Evolutionary conservation across 768 basidiomycete species (phyloP), one percentile per base, ranked within the genome.

Genomic region (Mycena leptocephala): DNA sequence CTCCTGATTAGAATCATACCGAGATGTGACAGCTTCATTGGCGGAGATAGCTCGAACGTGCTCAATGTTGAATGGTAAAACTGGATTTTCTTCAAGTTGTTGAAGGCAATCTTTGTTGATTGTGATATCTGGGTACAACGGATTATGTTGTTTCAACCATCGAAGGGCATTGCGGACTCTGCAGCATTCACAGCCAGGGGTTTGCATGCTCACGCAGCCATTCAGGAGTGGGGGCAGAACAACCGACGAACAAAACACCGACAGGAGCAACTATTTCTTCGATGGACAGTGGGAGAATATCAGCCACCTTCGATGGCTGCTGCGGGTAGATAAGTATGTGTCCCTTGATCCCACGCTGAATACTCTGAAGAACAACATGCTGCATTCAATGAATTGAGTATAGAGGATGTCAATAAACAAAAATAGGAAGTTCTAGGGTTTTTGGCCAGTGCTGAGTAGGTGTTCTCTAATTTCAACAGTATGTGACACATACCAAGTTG

Each of bases 61-160:
- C 22, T 72, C 61, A 65, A 72, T 56, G 11, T 32, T 35, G 28
- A 63, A 72, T 1, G 71, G 71, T 5, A 72, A 46, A 11, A 63
- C 61, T 13, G 71, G 71, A 33, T 72, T 72, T 3, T 16, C 28
- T 24, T 55, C 43, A 4, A 72, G 51, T 2, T 51, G 30, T 0
- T 10, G 32, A 14, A 72, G 61, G 26, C 59, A 43, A 0, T 32
- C 43, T 30, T 72, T 48, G 13, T 72, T 65, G 26, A 72, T 22
- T 22, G 22, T 1, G 14, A 72, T 51, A 20, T 65, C n/a, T 3
- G 8, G 8, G 20, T 72, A 72, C 18, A 72, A 48, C 0, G 62
- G 71, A 66, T 66, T 66, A 20, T 66, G 64, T 1, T 1, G 3
- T 32, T 56, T 56, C 13, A 56, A 30, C 55, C 55, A 56, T 30